These are phyloP conservation scores for Rhododendron ovatum DNA, from an alignment of 148 eudicot species.

Conservation along the genomic window DNA sequence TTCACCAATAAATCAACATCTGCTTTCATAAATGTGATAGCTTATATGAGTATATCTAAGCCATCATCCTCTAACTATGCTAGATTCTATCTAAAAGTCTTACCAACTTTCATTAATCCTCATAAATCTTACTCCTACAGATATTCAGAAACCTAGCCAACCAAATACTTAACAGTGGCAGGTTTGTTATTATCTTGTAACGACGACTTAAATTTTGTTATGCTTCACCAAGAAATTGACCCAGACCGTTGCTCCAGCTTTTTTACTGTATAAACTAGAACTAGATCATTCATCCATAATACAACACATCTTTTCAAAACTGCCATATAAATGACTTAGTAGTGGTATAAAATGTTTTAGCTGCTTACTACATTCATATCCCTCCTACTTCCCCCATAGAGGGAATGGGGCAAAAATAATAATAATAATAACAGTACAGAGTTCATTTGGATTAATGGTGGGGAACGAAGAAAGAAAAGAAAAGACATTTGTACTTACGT, in stretches of 20 bases:
- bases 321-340: not conserved
- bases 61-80: not conserved
- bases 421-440: too few species aligned
- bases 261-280: not conserved
- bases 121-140: not conserved
- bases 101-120: not conserved
- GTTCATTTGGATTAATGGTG: not conserved
- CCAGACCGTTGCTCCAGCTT: not conserved
- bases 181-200: not conserved
- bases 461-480: not conserved
- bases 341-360: not conserved
- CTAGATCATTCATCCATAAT: not conserved
- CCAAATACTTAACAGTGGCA: not conserved
- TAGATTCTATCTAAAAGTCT: not conserved
- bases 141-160: not conserved
- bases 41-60: not conserved
- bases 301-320: not conserved
- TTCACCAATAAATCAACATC: not conserved
- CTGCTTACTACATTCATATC: not conserved
- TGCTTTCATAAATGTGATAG: not conserved
- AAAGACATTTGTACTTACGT: slow-evolving; percentile 57
- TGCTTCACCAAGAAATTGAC: not conserved
- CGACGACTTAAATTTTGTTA: not conserved
- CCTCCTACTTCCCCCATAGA: not conserved
- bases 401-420: not conserved